Percentiles rank a stretch among this genome's conserved stretches.
Evolutionary conservation across 2,329 filamentous ascomycete species (phyloP).

Genomic region (Fusarium musae): DNA sequence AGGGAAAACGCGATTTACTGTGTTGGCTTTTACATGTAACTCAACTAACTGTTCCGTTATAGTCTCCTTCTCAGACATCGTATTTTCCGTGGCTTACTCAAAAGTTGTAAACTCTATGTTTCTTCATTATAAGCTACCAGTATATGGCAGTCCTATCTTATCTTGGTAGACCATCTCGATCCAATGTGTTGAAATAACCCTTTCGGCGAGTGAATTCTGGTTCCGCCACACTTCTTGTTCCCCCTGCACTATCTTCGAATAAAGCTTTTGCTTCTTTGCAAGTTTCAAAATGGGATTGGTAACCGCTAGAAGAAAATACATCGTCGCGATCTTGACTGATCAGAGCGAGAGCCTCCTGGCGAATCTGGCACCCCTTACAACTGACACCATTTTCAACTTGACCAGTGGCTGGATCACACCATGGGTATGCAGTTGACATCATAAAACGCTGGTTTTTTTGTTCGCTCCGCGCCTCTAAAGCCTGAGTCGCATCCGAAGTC

Average conservation of each 20-base stretch:
- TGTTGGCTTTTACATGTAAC: background rate
- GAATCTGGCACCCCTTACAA: background rate
- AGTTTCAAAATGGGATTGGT: background rate
- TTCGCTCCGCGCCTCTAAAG: background rate
- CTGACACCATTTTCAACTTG: background rate
- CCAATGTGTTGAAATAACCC: background rate
- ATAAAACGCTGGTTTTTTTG: background rate
- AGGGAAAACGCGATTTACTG: background rate
- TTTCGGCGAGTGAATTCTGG: background rate
- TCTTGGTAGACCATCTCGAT: background rate
- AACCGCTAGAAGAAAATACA: background rate
- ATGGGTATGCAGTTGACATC: background rate
- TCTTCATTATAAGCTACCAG: background rate
- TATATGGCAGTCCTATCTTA: background rate
- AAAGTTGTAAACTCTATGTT: fast-evolving
- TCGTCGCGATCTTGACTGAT: background rate
- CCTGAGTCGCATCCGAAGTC: fast-evolving
- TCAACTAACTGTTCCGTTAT: background rate
- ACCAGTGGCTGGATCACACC: background rate
- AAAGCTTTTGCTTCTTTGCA: background rate
- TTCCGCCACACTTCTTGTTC: background rate
- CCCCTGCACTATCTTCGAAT: fast-evolving
- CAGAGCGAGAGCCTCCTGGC: fast-evolving
- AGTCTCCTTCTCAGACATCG: too few species aligned
- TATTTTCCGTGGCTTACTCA: fast-evolving